phyloP scores from a whole-genome alignment of 192 early-diverging fungal species.

The Coemansia nantahalensis region DNA sequence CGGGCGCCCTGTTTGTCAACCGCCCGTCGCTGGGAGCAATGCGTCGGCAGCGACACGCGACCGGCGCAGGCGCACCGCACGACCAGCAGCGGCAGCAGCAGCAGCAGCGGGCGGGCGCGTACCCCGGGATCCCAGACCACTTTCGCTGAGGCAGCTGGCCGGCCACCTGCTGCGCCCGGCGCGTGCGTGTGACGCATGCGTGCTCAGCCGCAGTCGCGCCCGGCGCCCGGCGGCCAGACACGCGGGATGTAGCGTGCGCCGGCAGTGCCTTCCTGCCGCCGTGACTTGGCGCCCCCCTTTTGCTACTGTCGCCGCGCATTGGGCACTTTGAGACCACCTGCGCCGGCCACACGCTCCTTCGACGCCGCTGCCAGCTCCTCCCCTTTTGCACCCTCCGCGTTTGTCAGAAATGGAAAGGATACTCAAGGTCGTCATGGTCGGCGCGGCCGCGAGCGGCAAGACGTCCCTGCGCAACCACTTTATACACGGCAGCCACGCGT shows the following conservation, averaged over 20 bases:
- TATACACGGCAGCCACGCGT: constrained; percentile 32
- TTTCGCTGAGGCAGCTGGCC: constrained; percentile 5
- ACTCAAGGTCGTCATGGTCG: constrained; percentile 44
- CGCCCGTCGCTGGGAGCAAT: constrained; percentile 6
- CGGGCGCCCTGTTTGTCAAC: constrained; percentile 27
- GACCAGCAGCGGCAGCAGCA: constrained; percentile 7
- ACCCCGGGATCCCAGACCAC: constrained; percentile 13
- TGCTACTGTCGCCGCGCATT: not conserved
- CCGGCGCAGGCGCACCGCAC: not conserved
- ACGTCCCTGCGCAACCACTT: constrained; percentile 47
- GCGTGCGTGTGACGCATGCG: no score
- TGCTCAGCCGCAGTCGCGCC: no score
- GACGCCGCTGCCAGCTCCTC: no score
- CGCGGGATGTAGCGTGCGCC: no score
- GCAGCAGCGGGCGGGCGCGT: constrained; percentile 1
- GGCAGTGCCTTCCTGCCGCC: no score
- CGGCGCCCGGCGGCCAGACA: no score
- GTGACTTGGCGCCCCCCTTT: not conserved
- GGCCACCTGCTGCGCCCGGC: no score
- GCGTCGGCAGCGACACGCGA: constrained; percentile 8
- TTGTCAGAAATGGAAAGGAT: constrained; percentile 36
- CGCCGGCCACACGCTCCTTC: no score
- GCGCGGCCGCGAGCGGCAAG: constrained; percentile 33
- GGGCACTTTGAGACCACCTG: no score
- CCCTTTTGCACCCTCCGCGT: no score